Conservation (phyloP, 2,329 filamentous ascomycete species). For the Trichoderma sp. region DNA sequence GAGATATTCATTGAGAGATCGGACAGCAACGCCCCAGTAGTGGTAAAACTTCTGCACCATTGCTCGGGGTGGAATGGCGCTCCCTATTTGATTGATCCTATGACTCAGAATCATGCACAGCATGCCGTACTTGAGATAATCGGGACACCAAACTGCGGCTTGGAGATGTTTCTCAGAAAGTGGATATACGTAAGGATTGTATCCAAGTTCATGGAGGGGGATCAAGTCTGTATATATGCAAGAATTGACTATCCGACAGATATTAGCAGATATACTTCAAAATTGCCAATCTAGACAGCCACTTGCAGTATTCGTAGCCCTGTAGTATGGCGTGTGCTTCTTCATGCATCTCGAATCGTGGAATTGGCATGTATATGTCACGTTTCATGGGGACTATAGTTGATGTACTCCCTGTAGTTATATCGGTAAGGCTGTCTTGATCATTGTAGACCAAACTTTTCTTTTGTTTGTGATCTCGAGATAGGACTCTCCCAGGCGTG, state of each 20-base stretch:
- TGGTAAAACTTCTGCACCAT: not conserved
- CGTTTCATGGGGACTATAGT: not conserved
- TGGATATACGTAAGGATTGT: not conserved
- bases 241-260: not conserved
- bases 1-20: not conserved
- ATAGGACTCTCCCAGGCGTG: not conserved
- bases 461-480: not conserved
- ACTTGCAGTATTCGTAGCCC: not conserved
- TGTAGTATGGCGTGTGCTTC: not conserved
- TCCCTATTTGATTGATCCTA: not conserved
- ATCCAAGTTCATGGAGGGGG: not conserved
- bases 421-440: not conserved
- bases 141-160: not conserved
- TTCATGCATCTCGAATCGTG: not conserved
- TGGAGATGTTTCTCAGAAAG: not conserved
- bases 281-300: not conserved
- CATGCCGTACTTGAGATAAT: constrained; percentile 4
- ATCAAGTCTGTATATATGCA: not conserved
- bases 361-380: not conserved
- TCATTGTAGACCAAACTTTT: not conserved
- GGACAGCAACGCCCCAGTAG: constrained; percentile 1
- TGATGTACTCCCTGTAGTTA: not conserved
- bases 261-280: not conserved
- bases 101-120: not conserved
- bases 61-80: not conserved